phyloP scores from a whole-genome alignment of 2,329 filamentous ascomycete genomes.

The Fusarium sacchari region DNA sequence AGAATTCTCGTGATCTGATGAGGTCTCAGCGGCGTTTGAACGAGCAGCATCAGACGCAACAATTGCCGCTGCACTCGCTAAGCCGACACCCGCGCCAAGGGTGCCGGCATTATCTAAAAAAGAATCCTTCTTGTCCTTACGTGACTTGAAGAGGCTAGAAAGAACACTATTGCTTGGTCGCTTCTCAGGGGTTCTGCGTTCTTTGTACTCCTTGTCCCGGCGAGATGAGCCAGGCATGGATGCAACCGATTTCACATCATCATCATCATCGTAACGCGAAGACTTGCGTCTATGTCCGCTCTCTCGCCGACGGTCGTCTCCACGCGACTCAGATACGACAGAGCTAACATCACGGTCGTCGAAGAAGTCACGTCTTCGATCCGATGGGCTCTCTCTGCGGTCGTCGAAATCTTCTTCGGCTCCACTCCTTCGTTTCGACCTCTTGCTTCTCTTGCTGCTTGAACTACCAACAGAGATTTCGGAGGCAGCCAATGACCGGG shows the following conservation, averaged over 20 bases:
- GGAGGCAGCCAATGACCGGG: slow-evolving; percentile 48
- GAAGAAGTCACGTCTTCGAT: slow-evolving; percentile 53
- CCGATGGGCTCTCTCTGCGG: slow-evolving; percentile 51
- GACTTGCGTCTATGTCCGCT: slow-evolving; percentile 46
- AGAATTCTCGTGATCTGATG: slow-evolving; percentile 51
- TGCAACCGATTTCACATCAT: slow-evolving; percentile 60
- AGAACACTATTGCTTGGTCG: slow-evolving; percentile 56
- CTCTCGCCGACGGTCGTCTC: slow-evolving; percentile 48
- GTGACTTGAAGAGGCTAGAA: slow-evolving; percentile 60
- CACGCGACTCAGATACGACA: slow-evolving; percentile 58
- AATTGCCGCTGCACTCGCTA: slow-evolving; percentile 61
- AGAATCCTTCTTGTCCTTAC: slow-evolving; percentile 62
- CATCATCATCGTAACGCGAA: slow-evolving; percentile 57
- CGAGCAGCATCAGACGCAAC: slow-evolving; percentile 53
- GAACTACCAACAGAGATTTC: slow-evolving; percentile 51
- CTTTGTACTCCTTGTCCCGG: slow-evolving; percentile 47
- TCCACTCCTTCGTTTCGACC: slow-evolving; percentile 51
- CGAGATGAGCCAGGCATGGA: slow-evolving; percentile 48
- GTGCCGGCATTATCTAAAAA: slow-evolving; percentile 79
- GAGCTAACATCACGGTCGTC: slow-evolving; percentile 61
- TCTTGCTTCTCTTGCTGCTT: slow-evolving; percentile 54
- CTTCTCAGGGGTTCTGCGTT: slow-evolving; percentile 50
- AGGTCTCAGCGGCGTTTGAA: slow-evolving; percentile 59
- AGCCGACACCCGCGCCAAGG: slow-evolving; percentile 75
- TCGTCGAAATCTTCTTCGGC: slow-evolving; percentile 50